These are phyloP conservation scores for Closterium sp. DNA, from an alignment of 139 green algal species.

Conservation along the genomic window DNA sequence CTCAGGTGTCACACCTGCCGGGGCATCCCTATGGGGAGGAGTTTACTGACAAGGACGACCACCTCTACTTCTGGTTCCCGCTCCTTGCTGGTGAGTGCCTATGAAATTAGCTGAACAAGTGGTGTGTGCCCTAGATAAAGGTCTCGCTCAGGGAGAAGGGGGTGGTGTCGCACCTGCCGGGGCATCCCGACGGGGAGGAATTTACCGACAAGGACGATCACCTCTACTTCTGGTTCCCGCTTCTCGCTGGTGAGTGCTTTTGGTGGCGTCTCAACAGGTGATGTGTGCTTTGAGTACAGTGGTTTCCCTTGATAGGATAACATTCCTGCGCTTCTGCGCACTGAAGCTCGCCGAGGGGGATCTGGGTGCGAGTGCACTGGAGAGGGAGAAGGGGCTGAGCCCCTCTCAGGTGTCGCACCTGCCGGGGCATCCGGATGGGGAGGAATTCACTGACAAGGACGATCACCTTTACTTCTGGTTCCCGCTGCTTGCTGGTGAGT, in stretches of 20 bases:
- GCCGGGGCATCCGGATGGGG: conserved; percentile 9
- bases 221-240: conserved; percentile 98
- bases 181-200: conserved; percentile 24
- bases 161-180: neutral
- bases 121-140: too few species aligned
- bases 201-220: conserved; percentile 89
- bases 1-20: neutral
- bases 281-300: conserved; percentile 83
- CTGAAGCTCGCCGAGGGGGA: conserved; percentile 90
- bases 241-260: conserved; percentile 71
- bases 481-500: conserved; percentile 81
- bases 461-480: conserved; percentile 94
- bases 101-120: too few species aligned
- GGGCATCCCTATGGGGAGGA: conserved; percentile 24
- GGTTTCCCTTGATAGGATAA: conserved; percentile 93
- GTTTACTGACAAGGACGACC: conserved; percentile 85
- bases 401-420: neutral
- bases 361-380: conserved; percentile 70
- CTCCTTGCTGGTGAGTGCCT: conserved; percentile 76
- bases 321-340: conserved; percentile 96
- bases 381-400: conserved; percentile 5
- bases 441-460: conserved; percentile 78
- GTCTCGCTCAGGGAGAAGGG: neutral
- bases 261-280: too few species aligned
- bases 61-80: conserved; percentile 99